A percentile compares a stretch with the other conserved stretches of the same genome.
phyloP scores from a whole-genome alignment of 2,329 filamentous ascomycete genomes.

The Aspergillus pseudoviridinutans region DNA sequence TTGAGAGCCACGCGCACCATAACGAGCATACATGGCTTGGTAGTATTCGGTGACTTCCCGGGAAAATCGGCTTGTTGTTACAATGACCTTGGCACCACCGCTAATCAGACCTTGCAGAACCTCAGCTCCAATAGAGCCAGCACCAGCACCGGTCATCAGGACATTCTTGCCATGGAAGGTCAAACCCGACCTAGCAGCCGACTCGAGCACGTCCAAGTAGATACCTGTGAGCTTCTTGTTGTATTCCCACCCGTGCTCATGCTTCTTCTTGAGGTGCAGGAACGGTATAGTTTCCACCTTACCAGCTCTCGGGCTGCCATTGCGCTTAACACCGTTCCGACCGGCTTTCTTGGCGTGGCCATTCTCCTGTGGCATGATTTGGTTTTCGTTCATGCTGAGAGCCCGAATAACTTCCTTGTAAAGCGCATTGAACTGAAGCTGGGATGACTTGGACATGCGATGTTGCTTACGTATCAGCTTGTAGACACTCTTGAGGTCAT shows the following conservation, averaged over 20 bases:
- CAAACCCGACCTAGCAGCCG: slow-evolving; percentile 80
- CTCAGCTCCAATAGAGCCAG: slow-evolving; percentile 95
- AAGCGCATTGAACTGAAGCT: slow-evolving; percentile 91
- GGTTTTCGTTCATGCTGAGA: slow-evolving; percentile 94
- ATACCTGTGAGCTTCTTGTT: slow-evolving; percentile 95
- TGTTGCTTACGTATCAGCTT: slow-evolving; percentile 98
- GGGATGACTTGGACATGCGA: slow-evolving; percentile 92
- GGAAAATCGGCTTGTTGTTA: slow-evolving; percentile 95
- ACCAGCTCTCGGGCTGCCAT: slow-evolving; percentile 63
- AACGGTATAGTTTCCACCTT: slow-evolving; percentile 98
- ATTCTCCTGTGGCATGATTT: slow-evolving; percentile 88
- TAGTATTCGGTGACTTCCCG: slow-evolving; percentile 98
- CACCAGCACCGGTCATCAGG: slow-evolving; percentile 96
- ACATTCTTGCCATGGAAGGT: slow-evolving; percentile 94
- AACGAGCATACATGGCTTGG: slow-evolving; percentile 95
- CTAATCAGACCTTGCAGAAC: slow-evolving; percentile 94
- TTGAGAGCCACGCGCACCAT: slow-evolving; percentile 88
- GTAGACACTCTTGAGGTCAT: slow-evolving; percentile 90
- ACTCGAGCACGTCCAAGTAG: slow-evolving; percentile 88
- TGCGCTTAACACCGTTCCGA: slow-evolving; percentile 47
- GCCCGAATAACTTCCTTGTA: slow-evolving; percentile 94
- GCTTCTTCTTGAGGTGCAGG: slow-evolving; percentile 95
- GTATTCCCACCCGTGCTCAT: slow-evolving; percentile 96
- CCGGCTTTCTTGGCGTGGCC: slow-evolving; percentile 57
- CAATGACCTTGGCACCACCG: slow-evolving; percentile 92